These are phyloP conservation scores for Termitomyces sp. DNA, from an alignment of 768 basidiomycete genomes.

Conservation along the genomic window DNA sequence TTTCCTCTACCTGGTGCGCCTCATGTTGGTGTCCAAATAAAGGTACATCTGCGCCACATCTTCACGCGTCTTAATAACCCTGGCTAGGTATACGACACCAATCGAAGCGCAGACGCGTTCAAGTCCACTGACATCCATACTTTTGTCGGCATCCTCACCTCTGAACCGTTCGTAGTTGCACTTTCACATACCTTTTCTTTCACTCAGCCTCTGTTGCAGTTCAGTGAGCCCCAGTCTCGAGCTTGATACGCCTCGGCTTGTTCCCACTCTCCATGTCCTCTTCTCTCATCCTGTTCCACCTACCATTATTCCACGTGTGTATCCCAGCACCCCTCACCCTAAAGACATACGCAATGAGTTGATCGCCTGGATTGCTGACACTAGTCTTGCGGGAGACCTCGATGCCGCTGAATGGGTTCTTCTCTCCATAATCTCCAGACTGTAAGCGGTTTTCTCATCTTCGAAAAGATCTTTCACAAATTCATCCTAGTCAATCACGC, in stretches of 20 bases:
- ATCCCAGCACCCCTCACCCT: slow-evolving; percentile 23
- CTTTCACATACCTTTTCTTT: neutral
- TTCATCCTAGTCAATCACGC: slow-evolving; percentile 54
- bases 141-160: slow-evolving; percentile 72
- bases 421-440: slow-evolving; percentile 52
- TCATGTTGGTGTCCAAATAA: slow-evolving; percentile 72
- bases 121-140: slow-evolving; percentile 61
- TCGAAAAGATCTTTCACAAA: neutral
- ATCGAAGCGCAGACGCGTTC: slow-evolving; percentile 37
- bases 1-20: slow-evolving; percentile 50
- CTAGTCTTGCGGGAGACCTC: slow-evolving; percentile 64
- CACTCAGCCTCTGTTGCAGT: slow-evolving; percentile 19
- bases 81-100: slow-evolving; percentile 54
- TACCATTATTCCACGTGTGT: slow-evolving; percentile 36
- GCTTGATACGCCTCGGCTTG: slow-evolving; percentile 28
- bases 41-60: slow-evolving; percentile 36
- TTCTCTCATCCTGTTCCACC: slow-evolving; percentile 42
- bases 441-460: slow-evolving; percentile 42
- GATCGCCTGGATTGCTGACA: slow-evolving; percentile 69
- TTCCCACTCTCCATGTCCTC: slow-evolving; percentile 70
- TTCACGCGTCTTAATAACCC: neutral
- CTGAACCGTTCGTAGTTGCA: slow-evolving; percentile 52
- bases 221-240: slow-evolving; percentile 42
- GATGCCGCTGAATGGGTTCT: slow-evolving; percentile 76
- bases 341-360: slow-evolving; percentile 45